Percentiles rank a stretch among this genome's conserved stretches.
Conservation (phyloP, 2,329 filamentous ascomycete genomes). For the Chaetomium globosum region DNA sequence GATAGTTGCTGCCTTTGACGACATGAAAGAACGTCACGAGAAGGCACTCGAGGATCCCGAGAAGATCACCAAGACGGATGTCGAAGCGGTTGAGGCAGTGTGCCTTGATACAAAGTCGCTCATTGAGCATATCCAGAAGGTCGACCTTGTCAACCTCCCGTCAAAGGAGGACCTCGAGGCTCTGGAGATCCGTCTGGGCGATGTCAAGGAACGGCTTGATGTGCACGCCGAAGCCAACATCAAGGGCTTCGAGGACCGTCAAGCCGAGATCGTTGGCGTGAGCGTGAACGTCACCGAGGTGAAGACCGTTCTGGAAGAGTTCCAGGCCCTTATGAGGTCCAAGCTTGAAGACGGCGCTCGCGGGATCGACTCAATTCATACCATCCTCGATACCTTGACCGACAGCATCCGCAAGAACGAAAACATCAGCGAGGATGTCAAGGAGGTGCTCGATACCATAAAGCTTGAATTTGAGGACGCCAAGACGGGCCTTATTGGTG, state of each 20-base stretch:
- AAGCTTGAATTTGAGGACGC: constrained; percentile 87
- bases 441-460: constrained; percentile 73
- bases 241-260: constrained; percentile 80
- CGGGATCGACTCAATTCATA: constrained; percentile 72
- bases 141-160: constrained; percentile 70
- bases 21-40: constrained; percentile 63
- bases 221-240: constrained; percentile 71
- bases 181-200: constrained; percentile 68
- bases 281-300: constrained; percentile 78
- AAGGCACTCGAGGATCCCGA: constrained; percentile 61
- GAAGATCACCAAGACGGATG: constrained; percentile 75
- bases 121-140: constrained; percentile 71
- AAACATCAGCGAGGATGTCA: constrained; percentile 63
- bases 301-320: constrained; percentile 73
- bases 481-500: constrained; percentile 74
- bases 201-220: constrained; percentile 66
- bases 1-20: constrained; percentile 73
- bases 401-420: constrained; percentile 64
- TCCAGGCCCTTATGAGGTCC: constrained; percentile 73
- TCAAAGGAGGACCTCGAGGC: constrained; percentile 75
- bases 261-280: constrained; percentile 78
- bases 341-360: constrained; percentile 76
- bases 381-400: constrained; percentile 67
- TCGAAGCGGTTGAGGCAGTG: constrained; percentile 78
- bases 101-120: constrained; percentile 83